Evolutionary conservation across 2,329 filamentous ascomycete genomes (phyloP).

Genomic region (Nakataea oryzae): DNA sequence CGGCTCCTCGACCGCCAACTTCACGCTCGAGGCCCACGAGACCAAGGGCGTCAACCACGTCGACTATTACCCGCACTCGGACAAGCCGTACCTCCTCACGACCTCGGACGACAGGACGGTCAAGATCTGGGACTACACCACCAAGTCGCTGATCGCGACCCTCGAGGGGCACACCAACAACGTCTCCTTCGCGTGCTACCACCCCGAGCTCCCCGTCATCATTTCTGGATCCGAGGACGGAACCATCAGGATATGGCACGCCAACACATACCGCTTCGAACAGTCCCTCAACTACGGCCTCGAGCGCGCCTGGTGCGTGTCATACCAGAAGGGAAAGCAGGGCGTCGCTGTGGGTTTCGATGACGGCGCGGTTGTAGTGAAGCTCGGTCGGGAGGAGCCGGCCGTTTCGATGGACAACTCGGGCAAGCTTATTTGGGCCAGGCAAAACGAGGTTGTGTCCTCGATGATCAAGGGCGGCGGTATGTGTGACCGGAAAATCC

Average conservation of each 20-base stretch:
- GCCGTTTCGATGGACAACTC: constrained; percentile 95
- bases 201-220: constrained; percentile 92
- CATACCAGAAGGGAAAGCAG: constrained; percentile 89
- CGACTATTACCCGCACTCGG: constrained; percentile 71
- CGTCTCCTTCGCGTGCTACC: constrained; percentile 95
- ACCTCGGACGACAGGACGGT: constrained; percentile 94
- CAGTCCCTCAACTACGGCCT: constrained; percentile 93
- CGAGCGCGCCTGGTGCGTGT: constrained; percentile 94
- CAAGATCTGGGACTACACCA: constrained; percentile 99
- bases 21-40: constrained; percentile 93
- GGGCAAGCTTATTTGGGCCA: constrained; percentile 93
- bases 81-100: constrained; percentile 82
- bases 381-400: constrained; percentile 93
- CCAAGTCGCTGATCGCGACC: constrained; percentile 92
- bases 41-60: constrained; percentile 97
- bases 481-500: constrained; percentile 19
- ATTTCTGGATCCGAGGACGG: constrained; percentile 97
- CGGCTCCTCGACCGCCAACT: constrained; percentile 87
- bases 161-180: constrained; percentile 96
- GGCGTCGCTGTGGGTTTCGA: constrained; percentile 94
- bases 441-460: constrained; percentile 89
- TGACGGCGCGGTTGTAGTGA: constrained; percentile 93
- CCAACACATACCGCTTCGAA: constrained; percentile 92
- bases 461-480: constrained; percentile 86
- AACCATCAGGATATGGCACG: constrained; percentile 96